These are phyloP conservation scores for Penicillium mononematosum DNA, from an alignment of 495 filamentous ascomycete genomes.

Conservation along the genomic window DNA sequence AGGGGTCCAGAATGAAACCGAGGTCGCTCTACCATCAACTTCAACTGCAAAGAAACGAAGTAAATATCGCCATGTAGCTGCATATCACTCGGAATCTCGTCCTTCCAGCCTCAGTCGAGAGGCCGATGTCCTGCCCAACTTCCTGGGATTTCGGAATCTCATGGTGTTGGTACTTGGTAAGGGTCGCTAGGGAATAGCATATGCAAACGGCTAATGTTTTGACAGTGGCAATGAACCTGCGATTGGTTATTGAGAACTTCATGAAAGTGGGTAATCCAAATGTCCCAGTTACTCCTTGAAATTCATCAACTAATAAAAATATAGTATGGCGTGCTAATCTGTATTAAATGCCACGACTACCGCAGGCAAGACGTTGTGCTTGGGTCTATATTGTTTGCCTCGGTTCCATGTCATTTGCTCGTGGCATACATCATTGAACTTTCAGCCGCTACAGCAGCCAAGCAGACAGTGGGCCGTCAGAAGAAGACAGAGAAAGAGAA, in stretches of 20 bases:
- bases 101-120: slow-evolving; percentile 87
- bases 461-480: slow-evolving; percentile 58
- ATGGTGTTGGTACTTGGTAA: slow-evolving; percentile 91
- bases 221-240: slow-evolving; percentile 84
- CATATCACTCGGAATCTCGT: slow-evolving; percentile 68
- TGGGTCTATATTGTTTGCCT: slow-evolving; percentile 71
- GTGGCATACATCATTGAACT: slow-evolving; percentile 86
- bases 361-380: slow-evolving; percentile 72
- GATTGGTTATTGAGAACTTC: slow-evolving; percentile 94
- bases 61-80: slow-evolving; percentile 86
- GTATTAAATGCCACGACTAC: slow-evolving; percentile 87
- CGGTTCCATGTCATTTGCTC: slow-evolving; percentile 87
- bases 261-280: slow-evolving; percentile 65
- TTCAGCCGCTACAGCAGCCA: slow-evolving; percentile 73
- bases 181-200: slow-evolving; percentile 7
- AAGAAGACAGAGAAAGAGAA: slow-evolving; percentile 60
- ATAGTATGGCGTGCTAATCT: slow-evolving; percentile 91
- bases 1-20: slow-evolving; percentile 5
- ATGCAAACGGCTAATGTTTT: slow-evolving; percentile 17
- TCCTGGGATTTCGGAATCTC: slow-evolving; percentile 89
- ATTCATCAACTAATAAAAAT: slow-evolving; percentile 9
- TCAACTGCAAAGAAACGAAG: slow-evolving; percentile 29
- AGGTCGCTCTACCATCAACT: slow-evolving; percentile 9
- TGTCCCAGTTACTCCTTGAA: neutral
- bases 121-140: slow-evolving; percentile 68